A percentile compares a stretch with the other conserved stretches of the same genome.
phyloP scores from a whole-genome alignment of 2,329 filamentous ascomycete genomes.

The Ascosphaera apis region DNA sequence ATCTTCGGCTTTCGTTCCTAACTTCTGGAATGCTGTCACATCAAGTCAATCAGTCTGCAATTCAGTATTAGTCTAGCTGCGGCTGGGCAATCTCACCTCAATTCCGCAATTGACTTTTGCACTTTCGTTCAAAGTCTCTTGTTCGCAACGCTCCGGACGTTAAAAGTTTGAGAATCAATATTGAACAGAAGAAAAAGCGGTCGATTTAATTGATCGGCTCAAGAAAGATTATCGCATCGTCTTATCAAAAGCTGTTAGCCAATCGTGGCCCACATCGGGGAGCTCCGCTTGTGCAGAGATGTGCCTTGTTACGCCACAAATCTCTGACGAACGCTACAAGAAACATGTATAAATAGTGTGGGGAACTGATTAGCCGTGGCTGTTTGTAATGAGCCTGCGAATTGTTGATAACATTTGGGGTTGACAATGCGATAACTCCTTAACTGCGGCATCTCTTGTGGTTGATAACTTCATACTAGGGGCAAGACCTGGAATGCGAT shows the following conservation, averaged over 20 bases:
- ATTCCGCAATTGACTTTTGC: too few relatives aligned
- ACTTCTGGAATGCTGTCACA: background rate
- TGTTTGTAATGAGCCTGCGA: too few relatives aligned
- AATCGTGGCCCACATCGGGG: background rate
- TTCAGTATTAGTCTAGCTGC: too few relatives aligned
- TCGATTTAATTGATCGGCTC: background rate
- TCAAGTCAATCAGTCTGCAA: background rate
- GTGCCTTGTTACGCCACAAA: background rate
- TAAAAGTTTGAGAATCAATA: background rate
- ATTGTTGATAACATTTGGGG: too few relatives aligned
- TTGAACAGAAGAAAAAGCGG: background rate
- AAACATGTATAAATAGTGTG: background rate
- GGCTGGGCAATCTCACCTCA: too few relatives aligned
- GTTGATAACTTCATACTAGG: too few relatives aligned
- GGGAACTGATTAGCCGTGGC: background rate
- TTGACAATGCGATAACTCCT: too few relatives aligned
- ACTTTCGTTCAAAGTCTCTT: too few relatives aligned
- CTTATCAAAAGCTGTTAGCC: background rate
- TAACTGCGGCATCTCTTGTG: too few relatives aligned
- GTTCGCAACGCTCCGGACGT: too few relatives aligned
- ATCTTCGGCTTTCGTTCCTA: slow-evolving; percentile 17
- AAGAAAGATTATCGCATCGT: background rate
- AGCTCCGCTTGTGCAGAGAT: background rate
- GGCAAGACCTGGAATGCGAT: too few relatives aligned
- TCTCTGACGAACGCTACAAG: background rate